These are phyloP conservation scores for Fusarium subglutinans DNA, from an alignment of 2,329 filamentous ascomycete genomes.

Conservation along the genomic window DNA sequence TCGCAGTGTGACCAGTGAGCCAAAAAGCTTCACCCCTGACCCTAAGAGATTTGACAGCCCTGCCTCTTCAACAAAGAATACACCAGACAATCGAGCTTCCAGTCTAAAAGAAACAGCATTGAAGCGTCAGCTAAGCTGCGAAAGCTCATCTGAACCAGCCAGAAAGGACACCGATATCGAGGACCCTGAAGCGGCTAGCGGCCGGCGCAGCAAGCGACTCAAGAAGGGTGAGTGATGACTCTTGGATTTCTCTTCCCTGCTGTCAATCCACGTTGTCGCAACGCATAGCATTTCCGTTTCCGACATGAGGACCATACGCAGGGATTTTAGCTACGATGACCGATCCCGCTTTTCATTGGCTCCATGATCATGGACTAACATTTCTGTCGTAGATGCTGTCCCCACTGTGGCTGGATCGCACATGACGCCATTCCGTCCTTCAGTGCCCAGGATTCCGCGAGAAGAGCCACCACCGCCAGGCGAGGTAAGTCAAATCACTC, in stretches of 20 bases:
- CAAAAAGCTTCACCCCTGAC: slow-evolving; percentile 69
- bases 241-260: not conserved
- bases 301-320: slow-evolving; percentile 29
- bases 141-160: slow-evolving; percentile 57
- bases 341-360: slow-evolving; percentile 35
- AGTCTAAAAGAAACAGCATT: slow-evolving; percentile 66
- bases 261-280: slow-evolving; percentile 22
- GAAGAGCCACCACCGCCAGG: slow-evolving; percentile 59
- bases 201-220: slow-evolving; percentile 88
- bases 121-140: slow-evolving; percentile 79
- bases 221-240: slow-evolving; percentile 67
- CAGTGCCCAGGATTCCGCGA: slow-evolving; percentile 71
- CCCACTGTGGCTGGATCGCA: slow-evolving; percentile 95
- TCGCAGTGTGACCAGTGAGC: slow-evolving; percentile 53
- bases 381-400: slow-evolving; percentile 58
- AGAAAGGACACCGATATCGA: slow-evolving; percentile 62
- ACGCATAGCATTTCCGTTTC: slow-evolving; percentile 34
- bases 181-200: slow-evolving; percentile 69
- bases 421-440: slow-evolving; percentile 92
- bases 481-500: slow-evolving; percentile 46
- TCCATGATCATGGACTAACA: slow-evolving; percentile 30
- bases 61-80: slow-evolving; percentile 69
- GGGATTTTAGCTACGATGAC: slow-evolving; percentile 40
- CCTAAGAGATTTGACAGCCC: slow-evolving; percentile 70
- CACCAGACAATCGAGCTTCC: slow-evolving; percentile 70